A percentile compares a stretch with the other conserved stretches of the same genome.
phyloP scores from a whole-genome alignment of 257 asterid species.

The Fraxinus excelsior region DNA sequence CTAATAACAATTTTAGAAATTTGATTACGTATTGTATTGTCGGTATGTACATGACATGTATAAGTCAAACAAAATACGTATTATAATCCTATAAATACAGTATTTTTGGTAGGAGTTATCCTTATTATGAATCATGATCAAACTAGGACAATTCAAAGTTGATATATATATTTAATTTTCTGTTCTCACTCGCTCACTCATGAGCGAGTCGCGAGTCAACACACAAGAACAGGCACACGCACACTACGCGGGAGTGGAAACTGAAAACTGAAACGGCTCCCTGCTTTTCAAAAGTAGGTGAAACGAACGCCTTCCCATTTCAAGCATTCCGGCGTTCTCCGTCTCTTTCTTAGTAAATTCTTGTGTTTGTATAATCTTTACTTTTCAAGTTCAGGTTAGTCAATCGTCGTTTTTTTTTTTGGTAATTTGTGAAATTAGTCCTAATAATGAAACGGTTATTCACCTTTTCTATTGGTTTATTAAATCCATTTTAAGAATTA shows the following conservation, averaged over 20 bases:
- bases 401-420: background rate
- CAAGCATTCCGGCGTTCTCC: background rate
- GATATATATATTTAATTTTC: too few relatives aligned
- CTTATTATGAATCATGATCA: too few relatives aligned
- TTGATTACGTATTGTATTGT: too few relatives aligned
- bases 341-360: background rate
- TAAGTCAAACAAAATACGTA: too few relatives aligned
- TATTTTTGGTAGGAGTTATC: too few relatives aligned
- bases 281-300: background rate
- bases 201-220: background rate
- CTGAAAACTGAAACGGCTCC: background rate
- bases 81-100: too few relatives aligned
- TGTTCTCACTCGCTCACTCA: too few relatives aligned
- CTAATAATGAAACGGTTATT: background rate
- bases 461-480: background rate
- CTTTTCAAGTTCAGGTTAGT: background rate
- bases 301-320: background rate
- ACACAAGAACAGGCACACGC: background rate
- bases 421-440: background rate
- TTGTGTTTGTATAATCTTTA: background rate
- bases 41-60: too few relatives aligned
- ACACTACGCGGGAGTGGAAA: background rate
- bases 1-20: too few relatives aligned
- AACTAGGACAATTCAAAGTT: too few relatives aligned
- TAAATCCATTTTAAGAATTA: background rate